Percentiles rank a stretch among this genome's conserved stretches.
Conservation (phyloP, 179 eudicot genomes). For the Drosera spatulata region DNA sequence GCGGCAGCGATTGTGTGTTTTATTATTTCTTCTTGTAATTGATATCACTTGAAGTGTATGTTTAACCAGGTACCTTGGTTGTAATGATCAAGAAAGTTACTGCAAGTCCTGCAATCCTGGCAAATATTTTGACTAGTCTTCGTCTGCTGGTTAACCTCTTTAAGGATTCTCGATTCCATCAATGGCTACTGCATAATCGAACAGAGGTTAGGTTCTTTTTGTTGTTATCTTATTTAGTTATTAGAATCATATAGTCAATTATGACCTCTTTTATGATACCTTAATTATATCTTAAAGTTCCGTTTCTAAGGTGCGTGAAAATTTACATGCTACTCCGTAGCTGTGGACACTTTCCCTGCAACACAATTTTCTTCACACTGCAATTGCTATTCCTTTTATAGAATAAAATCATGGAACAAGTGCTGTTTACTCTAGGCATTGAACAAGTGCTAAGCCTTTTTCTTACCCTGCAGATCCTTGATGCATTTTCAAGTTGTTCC, state of each 20-base stretch:
- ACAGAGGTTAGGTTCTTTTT: constrained; percentile 46
- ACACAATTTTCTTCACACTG: not conserved
- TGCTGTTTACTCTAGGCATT: not conserved
- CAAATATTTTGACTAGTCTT: constrained; percentile 70
- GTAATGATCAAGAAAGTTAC: constrained; percentile 65
- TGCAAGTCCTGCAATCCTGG: constrained; percentile 40
- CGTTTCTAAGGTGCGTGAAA: too few relatives aligned
- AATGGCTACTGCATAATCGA: constrained; percentile 67
- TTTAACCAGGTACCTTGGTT: constrained; percentile 43
- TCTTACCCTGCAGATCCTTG: constrained; percentile 58
- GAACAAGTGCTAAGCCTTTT: not conserved
- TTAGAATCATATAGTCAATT: not conserved
- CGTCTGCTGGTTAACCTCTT: constrained; percentile 75
- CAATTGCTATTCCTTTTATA: not conserved
- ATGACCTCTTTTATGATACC: not conserved
- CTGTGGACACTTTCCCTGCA: too few relatives aligned
- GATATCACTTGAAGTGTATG: not conserved
- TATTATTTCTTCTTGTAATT: not conserved
- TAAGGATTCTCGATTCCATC: constrained; percentile 47
- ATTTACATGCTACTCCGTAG: too few relatives aligned
- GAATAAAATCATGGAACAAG: too few relatives aligned
- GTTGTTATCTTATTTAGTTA: not conserved
- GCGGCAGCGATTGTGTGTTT: not conserved
- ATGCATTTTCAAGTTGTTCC: constrained; percentile 64
- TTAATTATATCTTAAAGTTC: too few relatives aligned